Percentiles rank a stretch among this genome's conserved stretches.
Conservation (phyloP, 768 basidiomycete genomes). For the Boletus rubroflammeus region DNA sequence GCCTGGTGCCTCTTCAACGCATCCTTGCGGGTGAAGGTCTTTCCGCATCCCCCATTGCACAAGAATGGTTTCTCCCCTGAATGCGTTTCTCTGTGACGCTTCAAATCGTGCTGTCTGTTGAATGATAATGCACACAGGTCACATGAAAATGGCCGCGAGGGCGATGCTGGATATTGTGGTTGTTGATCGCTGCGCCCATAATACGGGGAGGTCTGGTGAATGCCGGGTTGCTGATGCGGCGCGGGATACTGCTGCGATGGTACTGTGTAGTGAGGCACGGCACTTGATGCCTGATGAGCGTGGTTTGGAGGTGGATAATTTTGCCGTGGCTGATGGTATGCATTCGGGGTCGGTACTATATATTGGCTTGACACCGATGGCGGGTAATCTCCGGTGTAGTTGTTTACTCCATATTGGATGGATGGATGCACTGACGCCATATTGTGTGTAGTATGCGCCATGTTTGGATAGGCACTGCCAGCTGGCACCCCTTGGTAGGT, state of each 20-base stretch:
- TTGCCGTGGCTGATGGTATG: conserved; percentile 27
- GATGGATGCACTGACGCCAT: conserved; percentile 19
- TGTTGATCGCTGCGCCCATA: conserved; percentile 30
- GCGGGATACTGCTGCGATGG: conserved; percentile 29
- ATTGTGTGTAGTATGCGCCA: conserved; percentile 14
- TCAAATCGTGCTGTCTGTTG: conserved; percentile 82
- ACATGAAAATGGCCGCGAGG: conserved; percentile 60
- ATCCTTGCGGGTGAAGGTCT: conserved; percentile 85
- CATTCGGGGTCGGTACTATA: conserved; percentile 3
- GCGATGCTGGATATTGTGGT: conserved; percentile 55
- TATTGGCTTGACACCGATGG: conserved; percentile 23
- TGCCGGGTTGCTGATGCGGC: conserved; percentile 15
- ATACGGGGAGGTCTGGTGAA: conserved; percentile 33
- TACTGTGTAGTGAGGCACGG: conserved; percentile 32
- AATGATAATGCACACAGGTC: conserved; percentile 78
- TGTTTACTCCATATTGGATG: conserved; percentile 20
- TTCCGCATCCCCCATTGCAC: conserved; percentile 82
- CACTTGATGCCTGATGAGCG: conserved; percentile 32
- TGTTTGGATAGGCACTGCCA: conserved; percentile 17
- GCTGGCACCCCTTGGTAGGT: conserved; percentile 18
- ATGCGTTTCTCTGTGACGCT: conserved; percentile 81
- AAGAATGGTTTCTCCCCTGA: conserved; percentile 81
- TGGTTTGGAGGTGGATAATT: conserved; percentile 25
- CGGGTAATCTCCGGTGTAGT: conserved; percentile 20
- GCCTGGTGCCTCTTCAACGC: conserved; percentile 85